Evolutionary conservation across 768 basidiomycete species (phyloP), one percentile per base, ranked within the genome.

Genomic region (Tricholomella constricta): DNA sequence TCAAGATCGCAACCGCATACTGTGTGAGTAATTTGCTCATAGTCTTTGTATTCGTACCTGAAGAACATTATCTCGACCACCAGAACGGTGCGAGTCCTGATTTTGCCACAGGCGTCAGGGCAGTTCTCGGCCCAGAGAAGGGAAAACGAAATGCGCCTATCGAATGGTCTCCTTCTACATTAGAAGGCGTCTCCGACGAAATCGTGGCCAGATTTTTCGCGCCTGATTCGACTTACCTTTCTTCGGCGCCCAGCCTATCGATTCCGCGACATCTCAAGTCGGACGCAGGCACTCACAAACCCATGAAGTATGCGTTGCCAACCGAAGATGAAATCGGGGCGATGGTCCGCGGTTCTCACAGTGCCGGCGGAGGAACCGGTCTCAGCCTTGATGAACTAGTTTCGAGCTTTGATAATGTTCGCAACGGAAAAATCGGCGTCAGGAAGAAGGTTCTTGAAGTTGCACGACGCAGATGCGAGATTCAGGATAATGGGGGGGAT

Each of bases 1-100:
- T 94, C 58, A 83, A 82, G 60, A 88, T 98, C 63, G 94, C 92
- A 17, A 84, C 89, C 29, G 94, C 93, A 14, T 96, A 85, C 69
- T 91, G 90, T 61, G 94, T 95, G 69, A 76, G 92, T 82, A 52
- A 48, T 50, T 45, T 59, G 27, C 46, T 15, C 38, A 22, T 57
- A 29, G 35, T 56, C 27, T 20, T 26, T 44, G 36, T 52, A 53
- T 49, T 47, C 44, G 35, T 61, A 22, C 54, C 54, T 51, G 40
- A 52, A 40, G 62, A 25, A 59, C 46, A 48, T 50, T 48, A 44
- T 52, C 53, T 59, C 44, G 48, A 49, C 54, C 48, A 58, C 17
- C 64, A 94, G 94, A 84, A 75, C 60, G 85, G 83, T 45, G 87
- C 85, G 37, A 89, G 83, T 66, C 76, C 85, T 6, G 97, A 99